Evolutionary conservation across 1,139 yeast species (phyloP), one percentile per base, ranked within the genome.

Genomic region (Hyphopichia pseudoburtonii): DNA sequence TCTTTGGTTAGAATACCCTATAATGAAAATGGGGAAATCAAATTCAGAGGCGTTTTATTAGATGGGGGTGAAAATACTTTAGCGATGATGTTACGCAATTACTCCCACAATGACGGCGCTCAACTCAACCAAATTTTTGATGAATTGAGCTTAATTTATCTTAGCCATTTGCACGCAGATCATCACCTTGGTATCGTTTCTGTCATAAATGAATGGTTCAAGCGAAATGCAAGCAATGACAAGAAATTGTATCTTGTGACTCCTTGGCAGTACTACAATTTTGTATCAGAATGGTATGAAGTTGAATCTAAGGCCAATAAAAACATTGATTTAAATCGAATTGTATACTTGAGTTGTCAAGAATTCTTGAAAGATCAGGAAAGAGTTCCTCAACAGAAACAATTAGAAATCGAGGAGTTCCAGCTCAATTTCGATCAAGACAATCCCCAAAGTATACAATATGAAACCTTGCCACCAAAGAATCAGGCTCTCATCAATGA

Each of bases 111-210:
- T 34, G 50, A 36, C 26, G 32, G 36, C 6, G 54, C 64, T 26
- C 70, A 82, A 32, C 47, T 57, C n/a, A 40, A 41, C 11, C 58
- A 55, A 32, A 49, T 70, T 17, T 57, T 83, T 30, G 50, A 62
- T 30, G 94, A 89, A 50, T 60, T 90, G 41, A 65, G 73, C 18
- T 45, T 87, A 43, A 66, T 92, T 17, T 86, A 79, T 51, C 67
- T 94, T 39, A 86, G 96, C 48, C 99, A 94, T 65, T 67, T 92
- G 48, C 99, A 94, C 62, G 98, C 98, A 0, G 99, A 94, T 56
- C 99, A 94, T 57, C 97, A 92, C 57, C 64, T 92, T 33, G 99
- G 99, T 1, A 71, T 86, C 3, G 63, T 85, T 6, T 75, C 90
- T 3, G 60, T 92, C 9, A 70, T 92, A 23, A 71, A 72, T 29